A percentile compares a stretch with the other conserved stretches of the same genome.
Evolutionary conservation across 208 protist species (phyloP).

Genomic region (Trypanosoma grayi): DNA sequence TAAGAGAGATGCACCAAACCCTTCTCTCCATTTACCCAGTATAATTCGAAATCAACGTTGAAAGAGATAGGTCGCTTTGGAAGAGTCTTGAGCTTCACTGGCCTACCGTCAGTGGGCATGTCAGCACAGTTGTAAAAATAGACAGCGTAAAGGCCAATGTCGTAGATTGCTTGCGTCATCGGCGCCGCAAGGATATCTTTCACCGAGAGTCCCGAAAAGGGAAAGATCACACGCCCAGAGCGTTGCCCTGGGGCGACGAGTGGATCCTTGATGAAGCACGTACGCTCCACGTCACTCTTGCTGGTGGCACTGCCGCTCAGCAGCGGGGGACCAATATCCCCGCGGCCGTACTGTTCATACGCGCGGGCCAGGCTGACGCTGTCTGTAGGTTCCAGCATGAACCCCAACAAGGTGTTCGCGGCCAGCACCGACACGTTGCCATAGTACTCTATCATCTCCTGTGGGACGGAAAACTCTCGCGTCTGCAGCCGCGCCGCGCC

Average conservation of each 20-base stretch:
- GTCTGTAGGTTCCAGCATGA: conserved; percentile 19
- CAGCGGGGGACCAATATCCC: conserved; percentile 5
- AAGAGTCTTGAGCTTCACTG: not conserved
- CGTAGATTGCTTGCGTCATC: not conserved
- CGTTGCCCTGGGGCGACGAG: not conserved
- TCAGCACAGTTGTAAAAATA: conserved; percentile 42
- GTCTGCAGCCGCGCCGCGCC: conserved; percentile 11
- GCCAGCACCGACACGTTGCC: not conserved
- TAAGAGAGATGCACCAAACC: conserved; percentile 15
- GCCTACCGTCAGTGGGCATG: conserved; percentile 2
- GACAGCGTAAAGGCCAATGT: conserved; percentile 25
- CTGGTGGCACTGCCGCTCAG: no score
- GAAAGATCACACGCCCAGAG: conserved; percentile 3
- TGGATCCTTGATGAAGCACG: conserved; percentile 34
- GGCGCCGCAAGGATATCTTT: not conserved
- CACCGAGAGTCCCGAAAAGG: conserved; percentile 12
- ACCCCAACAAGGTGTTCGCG: conserved; percentile 13
- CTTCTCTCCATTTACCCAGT: conserved; percentile 1
- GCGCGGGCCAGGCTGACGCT: conserved; percentile 4
- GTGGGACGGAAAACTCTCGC: conserved; percentile 1
- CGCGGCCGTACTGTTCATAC: conserved; percentile 18
- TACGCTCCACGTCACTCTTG: not conserved
- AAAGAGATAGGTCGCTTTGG: conserved; percentile 20
- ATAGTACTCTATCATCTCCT: conserved; percentile 5
- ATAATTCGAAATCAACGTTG: conserved; percentile 13